Percentiles rank a stretch among this genome's conserved stretches.
Evolutionary conservation across 352 stramenopile genomes (phyloP).

Genomic region (Pythium brachiatum): DNA sequence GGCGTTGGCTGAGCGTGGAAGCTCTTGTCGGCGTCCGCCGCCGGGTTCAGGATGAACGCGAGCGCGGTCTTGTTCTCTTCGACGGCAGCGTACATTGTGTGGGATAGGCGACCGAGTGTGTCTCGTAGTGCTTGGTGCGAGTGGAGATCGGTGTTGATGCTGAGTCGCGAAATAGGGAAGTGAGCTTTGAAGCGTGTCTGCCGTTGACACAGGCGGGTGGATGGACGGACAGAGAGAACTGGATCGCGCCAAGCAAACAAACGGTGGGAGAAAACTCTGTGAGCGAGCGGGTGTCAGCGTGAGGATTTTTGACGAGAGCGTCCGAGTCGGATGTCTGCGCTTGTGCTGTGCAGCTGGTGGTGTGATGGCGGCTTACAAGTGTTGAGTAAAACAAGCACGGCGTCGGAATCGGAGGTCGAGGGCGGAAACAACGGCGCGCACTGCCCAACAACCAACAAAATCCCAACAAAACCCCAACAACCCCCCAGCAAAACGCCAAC

Average conservation of each 20-base stretch:
- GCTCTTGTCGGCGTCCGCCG: slow-evolving; percentile 21
- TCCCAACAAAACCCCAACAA: not conserved
- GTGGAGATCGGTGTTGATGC: too few relatives aligned
- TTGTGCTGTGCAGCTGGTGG: not conserved
- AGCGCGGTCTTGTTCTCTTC: slow-evolving; percentile 59
- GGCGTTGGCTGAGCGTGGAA: slow-evolving; percentile 17
- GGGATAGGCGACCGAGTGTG: not conserved
- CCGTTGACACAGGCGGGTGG: not conserved
- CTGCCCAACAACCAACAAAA: not conserved
- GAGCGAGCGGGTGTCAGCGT: not conserved
- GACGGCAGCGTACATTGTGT: slow-evolving; percentile 16
- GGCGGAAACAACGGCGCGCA: not conserved
- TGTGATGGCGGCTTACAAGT: not conserved
- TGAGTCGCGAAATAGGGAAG: slow-evolving; percentile 1
- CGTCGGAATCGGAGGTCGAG: not conserved
- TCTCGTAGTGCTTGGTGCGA: too few relatives aligned
- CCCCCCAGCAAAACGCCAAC: not conserved
- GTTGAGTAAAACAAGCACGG: slow-evolving; percentile 35
- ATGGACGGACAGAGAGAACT: not conserved
- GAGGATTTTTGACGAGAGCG: not conserved
- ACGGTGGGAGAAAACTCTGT: too few relatives aligned
- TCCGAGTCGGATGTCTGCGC: slow-evolving; percentile 5
- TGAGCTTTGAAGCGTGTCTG: not conserved
- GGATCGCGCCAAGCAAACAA: not conserved
- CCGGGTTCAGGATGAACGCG: slow-evolving; percentile 75